Base-by-base conservation (phyloP, 2,329 filamentous ascomycete species). In the Talaromyces piceae region DNA sequence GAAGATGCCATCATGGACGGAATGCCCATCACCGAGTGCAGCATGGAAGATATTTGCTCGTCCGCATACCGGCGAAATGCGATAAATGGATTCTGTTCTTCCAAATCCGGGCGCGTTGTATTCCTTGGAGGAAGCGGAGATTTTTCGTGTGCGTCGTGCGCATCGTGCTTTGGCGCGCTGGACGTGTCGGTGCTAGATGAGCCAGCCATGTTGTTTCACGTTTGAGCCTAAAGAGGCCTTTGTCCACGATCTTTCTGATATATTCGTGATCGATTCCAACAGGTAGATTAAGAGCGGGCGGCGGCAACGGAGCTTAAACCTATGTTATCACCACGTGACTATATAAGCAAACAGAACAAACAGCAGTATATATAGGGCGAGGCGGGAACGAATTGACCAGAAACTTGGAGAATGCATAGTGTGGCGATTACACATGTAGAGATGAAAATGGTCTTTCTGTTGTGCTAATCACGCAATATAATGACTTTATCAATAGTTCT, bases 51-150 rank as follows among this genome's bases (percentile, higher is more conserved):
- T 57, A 82, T 73, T 51, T 79, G 77, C 44, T 77, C 74, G 58
- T 84, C 80, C 51, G 80, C 77, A 62, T 79, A 81, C 55, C 76
- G 77, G 57, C 81, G 80, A 67, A 83, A 82, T 26, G 75, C 71
- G 51, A 81, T 74, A 64, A 83, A 82, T 1, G 80, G 78, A 54
- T 81, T 81, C 54, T 72, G 65, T 53, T 70, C 63, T 48, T 72
- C 63, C 39, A 54, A 50, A 58, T 58, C 59, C 52, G 55, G 51
- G 27, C 56, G 53, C 12, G 20, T 53, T 37, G 49, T 45, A 37
- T 50, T 41, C 31, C 52, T 57, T 48, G 50, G 47, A 51, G 47
- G 54, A 51, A 45, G 49, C 50, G 45, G 50, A 33, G 52, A 30
- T 23, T 52, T 52, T 45, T 57, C 46, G 8, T 18, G 46, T 16